Conservation (phyloP, 2,329 filamentous ascomycete species). For the Fusarium sp. region DNA sequence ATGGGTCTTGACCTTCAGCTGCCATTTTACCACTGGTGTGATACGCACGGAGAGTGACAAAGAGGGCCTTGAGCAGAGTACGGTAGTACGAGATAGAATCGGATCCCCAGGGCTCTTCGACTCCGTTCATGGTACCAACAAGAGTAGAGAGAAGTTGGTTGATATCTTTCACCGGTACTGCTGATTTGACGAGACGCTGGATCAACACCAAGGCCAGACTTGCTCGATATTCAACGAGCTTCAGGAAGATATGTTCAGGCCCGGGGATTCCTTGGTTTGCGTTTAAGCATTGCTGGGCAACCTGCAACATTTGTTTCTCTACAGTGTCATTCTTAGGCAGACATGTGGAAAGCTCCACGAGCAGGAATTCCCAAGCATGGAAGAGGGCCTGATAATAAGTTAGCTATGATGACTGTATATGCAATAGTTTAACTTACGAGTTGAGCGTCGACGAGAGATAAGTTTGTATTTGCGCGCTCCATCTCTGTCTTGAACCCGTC, state of each 20-base stretch:
- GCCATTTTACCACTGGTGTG: slow-evolving; percentile 55
- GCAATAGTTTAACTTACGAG: slow-evolving; percentile 68
- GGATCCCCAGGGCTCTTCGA: slow-evolving; percentile 66
- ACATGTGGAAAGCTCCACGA: slow-evolving; percentile 82
- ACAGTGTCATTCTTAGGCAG: slow-evolving; percentile 67
- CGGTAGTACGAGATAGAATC: slow-evolving; percentile 80
- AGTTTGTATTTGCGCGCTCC: slow-evolving; percentile 86
- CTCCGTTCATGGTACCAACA: slow-evolving; percentile 65
- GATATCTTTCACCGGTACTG: slow-evolving; percentile 64
- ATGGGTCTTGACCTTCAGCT: slow-evolving; percentile 51
- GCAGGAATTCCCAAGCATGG: slow-evolving; percentile 88
- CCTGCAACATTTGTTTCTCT: slow-evolving; percentile 77
- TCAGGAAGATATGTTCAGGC: slow-evolving; percentile 84
- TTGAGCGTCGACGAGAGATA: slow-evolving; percentile 93
- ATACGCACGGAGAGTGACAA: slow-evolving; percentile 81
- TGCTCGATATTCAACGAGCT: slow-evolving; percentile 80
- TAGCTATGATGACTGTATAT: slow-evolving; percentile 48
- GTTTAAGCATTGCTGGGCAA: slow-evolving; percentile 81
- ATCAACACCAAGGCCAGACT: slow-evolving; percentile 86
- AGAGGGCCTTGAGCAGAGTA: slow-evolving; percentile 85
- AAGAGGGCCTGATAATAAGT: slow-evolving; percentile 75
- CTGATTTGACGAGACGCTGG: slow-evolving; percentile 78
- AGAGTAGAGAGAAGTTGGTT: slow-evolving; percentile 65
- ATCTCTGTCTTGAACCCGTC: slow-evolving; percentile 87
- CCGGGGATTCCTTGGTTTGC: slow-evolving; percentile 81